Conservation (phyloP, 306 rosid species). For the Psophocarpus tetragonolobus region DNA sequence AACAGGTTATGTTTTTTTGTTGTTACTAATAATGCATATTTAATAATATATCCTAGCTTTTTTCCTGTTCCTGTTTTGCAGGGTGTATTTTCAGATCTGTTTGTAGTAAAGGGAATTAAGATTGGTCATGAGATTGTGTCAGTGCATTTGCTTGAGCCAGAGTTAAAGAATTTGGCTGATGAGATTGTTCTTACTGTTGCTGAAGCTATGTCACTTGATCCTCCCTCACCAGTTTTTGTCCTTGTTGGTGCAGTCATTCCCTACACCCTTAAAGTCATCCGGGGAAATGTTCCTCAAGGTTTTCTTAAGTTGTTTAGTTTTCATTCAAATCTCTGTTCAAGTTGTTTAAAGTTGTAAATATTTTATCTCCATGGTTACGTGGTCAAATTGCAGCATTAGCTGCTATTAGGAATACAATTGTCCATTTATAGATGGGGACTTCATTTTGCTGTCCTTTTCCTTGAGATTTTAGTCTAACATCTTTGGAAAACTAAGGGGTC, state of each 20-base stretch:
- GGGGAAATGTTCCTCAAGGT: constrained; percentile 85
- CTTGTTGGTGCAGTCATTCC: constrained; percentile 74
- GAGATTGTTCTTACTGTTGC: constrained; percentile 89
- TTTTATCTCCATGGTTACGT: constrained; percentile 12
- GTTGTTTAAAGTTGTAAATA: constrained; percentile 15
- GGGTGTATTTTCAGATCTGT: constrained; percentile 95
- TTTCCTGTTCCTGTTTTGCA: constrained; percentile 50
- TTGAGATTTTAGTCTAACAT: not conserved
- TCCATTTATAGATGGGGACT: constrained; percentile 16
- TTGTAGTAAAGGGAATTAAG: constrained; percentile 81
- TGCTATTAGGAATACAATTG: constrained; percentile 6
- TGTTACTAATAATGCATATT: constrained; percentile 21
- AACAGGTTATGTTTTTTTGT: constrained; percentile 32
- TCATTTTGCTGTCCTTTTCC: constrained; percentile 25
- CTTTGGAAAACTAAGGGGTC: not conserved
- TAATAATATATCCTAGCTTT: constrained; percentile 27
- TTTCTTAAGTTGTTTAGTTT: constrained; percentile 30
- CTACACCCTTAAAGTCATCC: constrained; percentile 76
- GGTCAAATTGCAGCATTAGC: constrained; percentile 18
- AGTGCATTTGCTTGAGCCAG: constrained; percentile 80
- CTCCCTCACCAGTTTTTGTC: constrained; percentile 91
- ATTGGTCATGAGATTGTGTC: constrained; percentile 88
- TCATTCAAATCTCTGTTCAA: constrained; percentile 21
- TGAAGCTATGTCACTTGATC: constrained; percentile 92
- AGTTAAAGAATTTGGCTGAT: constrained; percentile 60